A percentile compares a stretch with the other conserved stretches of the same genome.
phyloP scores from a whole-genome alignment of 306 rosid species.

The Astragalus membranaceus region DNA sequence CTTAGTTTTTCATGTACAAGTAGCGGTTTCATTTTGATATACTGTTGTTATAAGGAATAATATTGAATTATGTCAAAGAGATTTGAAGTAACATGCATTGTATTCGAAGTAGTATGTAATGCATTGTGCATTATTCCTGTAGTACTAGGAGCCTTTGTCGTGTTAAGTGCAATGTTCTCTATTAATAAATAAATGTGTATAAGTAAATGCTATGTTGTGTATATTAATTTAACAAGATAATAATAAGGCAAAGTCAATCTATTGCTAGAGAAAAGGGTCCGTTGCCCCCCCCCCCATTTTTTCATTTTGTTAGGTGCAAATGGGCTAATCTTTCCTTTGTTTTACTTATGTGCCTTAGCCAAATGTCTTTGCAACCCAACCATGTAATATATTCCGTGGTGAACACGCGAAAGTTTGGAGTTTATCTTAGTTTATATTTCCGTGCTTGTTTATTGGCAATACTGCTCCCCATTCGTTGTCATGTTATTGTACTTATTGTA shows the following conservation, averaged over 20 bases:
- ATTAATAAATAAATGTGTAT: too few species aligned
- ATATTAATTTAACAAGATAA: too few species aligned
- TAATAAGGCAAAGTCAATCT: too few species aligned
- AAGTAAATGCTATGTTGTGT: too few species aligned
- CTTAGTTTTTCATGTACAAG: background rate
- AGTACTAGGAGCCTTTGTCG: background rate
- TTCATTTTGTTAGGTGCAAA: too few species aligned
- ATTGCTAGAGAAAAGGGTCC: too few species aligned
- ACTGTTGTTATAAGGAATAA: background rate
- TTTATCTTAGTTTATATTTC: background rate
- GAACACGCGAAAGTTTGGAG: background rate
- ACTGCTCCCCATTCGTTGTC: background rate
- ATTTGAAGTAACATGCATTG: too few species aligned
- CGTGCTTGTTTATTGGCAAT: background rate
- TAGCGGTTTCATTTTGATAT: background rate
- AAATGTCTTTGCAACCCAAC: background rate
- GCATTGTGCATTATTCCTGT: too few species aligned
- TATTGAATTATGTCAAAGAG: background rate
- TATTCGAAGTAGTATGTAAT: too few species aligned
- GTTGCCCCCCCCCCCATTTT: too few species aligned
- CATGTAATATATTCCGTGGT: background rate
- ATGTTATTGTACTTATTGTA: conserved; percentile 14
- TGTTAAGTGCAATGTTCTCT: background rate
- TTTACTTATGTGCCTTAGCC: background rate
- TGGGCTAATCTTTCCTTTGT: background rate